phyloP scores from a whole-genome alignment of 345 rosid genomes.

The Citrus sinensis region DNA sequence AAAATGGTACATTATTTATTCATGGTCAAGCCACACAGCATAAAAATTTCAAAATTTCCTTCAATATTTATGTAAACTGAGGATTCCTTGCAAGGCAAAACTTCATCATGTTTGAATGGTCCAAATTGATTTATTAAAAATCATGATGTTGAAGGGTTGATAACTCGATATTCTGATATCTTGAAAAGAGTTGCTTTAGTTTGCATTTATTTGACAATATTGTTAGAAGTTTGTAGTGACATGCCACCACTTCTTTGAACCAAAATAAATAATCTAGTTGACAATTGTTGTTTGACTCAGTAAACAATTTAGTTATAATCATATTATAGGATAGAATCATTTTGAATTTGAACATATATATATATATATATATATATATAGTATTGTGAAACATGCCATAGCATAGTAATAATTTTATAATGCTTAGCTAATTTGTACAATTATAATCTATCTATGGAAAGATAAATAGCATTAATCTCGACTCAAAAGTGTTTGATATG shows the following conservation, averaged over 20 bases:
- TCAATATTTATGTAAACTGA: not conserved
- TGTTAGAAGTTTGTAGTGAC: not conserved
- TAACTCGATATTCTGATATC: not conserved
- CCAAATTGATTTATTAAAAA: not conserved
- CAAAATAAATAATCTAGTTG: not conserved
- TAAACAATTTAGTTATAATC: not conserved
- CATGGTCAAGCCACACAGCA: not conserved
- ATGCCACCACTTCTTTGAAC: not conserved
- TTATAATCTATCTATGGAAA: too few species aligned
- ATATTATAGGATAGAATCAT: not conserved
- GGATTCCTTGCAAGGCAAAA: conserved; percentile 9
- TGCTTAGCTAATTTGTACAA: too few species aligned
- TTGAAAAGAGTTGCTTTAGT: not conserved
- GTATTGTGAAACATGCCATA: not conserved
- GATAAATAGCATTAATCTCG: too few species aligned
- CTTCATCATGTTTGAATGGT: not conserved
- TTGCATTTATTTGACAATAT: not conserved
- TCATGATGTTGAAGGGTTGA: not conserved
- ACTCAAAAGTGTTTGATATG: too few species aligned
- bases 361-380: too few species aligned
- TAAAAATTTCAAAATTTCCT: not conserved
- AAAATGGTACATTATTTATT: not conserved
- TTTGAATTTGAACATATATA: not conserved
- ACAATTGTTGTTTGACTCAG: not conserved
- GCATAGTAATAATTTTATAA: not conserved